Evolutionary conservation across 2,329 filamentous ascomycete genomes (phyloP), one percentile per base, ranked within the genome.

Genomic region (Bipolaris zeicola): DNA sequence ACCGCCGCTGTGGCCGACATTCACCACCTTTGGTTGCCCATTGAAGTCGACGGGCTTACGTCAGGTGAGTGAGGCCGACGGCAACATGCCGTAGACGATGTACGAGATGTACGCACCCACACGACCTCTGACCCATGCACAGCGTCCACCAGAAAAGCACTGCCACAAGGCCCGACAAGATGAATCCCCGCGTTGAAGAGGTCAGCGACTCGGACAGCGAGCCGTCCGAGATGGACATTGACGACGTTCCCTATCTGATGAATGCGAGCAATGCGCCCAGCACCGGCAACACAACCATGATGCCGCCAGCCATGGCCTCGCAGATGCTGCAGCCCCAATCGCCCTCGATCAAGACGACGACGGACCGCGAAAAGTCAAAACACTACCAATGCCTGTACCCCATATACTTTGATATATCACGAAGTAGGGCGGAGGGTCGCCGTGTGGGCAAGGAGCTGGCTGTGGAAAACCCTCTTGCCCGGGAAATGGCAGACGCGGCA

Each of bases 301-400:
- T 28, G 26, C 26, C 26, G 55, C 53, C 66, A 58, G 45, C 63
- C 57, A 48, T 67, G 62, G 72, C 65, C 72, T 63, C 48, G 16
- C 71, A 73, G 49, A 66, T 73, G 67, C 70, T 69, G 53, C 75
- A 73, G 60, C 67, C 74, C 3, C 72, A 74, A 38, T 68, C 73
- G 67, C 60, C 73, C 65, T 39, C 78, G 76, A 49, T 79, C 75
- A 65, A 79, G 78, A 56, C 77, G 8, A 69, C 69, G 6, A 63
- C 71, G 24, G 72, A 81, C 65, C 81, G 80, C 56, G 82, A 86
- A 60, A 81, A 81, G 57, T 82, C 91, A 76, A 90, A 89, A 72
- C 81, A 87, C 77, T 96, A 88, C 81, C 90, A 95, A 77, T 94
- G 91, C 78, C 83, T 99, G 24, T 99, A 99, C 80, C 94, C 95